phyloP scores from a whole-genome alignment of 805 yeast genomes.

The Wickerhamiella spandovensis region DNA sequence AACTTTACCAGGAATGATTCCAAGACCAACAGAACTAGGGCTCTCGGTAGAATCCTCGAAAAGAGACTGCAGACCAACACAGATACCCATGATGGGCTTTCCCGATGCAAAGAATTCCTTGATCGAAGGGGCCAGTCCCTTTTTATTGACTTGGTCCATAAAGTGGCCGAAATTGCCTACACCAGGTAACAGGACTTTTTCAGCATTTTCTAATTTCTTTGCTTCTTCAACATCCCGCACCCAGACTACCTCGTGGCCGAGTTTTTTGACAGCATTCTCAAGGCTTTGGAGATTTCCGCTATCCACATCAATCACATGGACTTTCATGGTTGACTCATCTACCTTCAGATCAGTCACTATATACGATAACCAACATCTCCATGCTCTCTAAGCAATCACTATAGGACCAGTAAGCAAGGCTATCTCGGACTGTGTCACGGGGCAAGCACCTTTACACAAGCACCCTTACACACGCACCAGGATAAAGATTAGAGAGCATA shows the following conservation, averaged over 20 bases:
- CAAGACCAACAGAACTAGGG: slow-evolving; percentile 48
- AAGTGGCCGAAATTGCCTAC: slow-evolving; percentile 97
- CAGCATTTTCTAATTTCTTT: slow-evolving; percentile 30
- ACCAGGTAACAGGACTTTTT: slow-evolving; percentile 73
- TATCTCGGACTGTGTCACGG: too few species aligned
- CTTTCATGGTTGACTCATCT: slow-evolving; percentile 17
- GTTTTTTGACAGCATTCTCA: slow-evolving; percentile 65
- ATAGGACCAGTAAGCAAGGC: too few species aligned
- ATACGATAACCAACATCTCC: too few species aligned
- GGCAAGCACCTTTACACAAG: too few species aligned
- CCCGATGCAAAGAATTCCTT: slow-evolving; percentile 58
- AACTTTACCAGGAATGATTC: slow-evolving; percentile 39
- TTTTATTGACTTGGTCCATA: slow-evolving; percentile 49
- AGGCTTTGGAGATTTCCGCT: slow-evolving; percentile 89
- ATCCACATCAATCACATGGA: slow-evolving; percentile 81
- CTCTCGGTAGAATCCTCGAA: slow-evolving; percentile 67
- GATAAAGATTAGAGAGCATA: too few species aligned
- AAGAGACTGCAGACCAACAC: slow-evolving; percentile 89
- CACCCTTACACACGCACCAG: too few species aligned
- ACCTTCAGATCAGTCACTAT: not conserved
- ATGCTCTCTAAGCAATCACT: too few species aligned
- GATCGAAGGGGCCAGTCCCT: slow-evolving; percentile 56
- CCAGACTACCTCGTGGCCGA: slow-evolving; percentile 47
- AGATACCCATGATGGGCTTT: slow-evolving; percentile 85
- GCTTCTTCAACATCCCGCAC: slow-evolving; percentile 17